Evolutionary conservation across 345 rosid genomes (phyloP).

Genomic region (Arabidopsis suecica): DNA sequence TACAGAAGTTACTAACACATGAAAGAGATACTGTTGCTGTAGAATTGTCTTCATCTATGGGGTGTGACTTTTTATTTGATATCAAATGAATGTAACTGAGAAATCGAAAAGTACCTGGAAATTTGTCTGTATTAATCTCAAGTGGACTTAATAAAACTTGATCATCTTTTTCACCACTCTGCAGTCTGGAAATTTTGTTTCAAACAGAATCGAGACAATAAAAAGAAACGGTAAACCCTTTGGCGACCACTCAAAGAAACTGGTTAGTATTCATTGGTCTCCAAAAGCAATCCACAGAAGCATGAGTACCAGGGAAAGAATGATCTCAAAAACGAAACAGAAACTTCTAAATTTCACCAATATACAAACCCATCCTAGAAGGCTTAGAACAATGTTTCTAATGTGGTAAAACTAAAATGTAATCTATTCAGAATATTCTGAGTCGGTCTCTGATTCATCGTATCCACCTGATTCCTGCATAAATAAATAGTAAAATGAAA

Average conservation of each 20-base stretch:
- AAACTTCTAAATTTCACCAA: constrained; percentile 21
- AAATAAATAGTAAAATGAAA: constrained; percentile 22
- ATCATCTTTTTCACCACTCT: constrained; percentile 18
- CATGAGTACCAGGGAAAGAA: constrained; percentile 18
- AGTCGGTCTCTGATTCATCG: constrained; percentile 65
- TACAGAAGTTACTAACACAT: constrained; percentile 29
- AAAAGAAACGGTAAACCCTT: constrained; percentile 4
- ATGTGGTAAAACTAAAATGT: constrained; percentile 28
- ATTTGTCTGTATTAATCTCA: constrained; percentile 13
- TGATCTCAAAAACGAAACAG: constrained; percentile 2
- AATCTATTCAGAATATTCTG: constrained; percentile 63
- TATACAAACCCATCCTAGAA: constrained; percentile 33
- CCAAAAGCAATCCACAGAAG: constrained; percentile 14
- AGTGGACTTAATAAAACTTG: constrained; percentile 12
- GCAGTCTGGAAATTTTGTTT: constrained; percentile 3
- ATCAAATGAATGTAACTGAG: constrained; percentile 28
- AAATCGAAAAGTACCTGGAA: constrained; percentile 29
- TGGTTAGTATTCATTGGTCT: constrained; percentile 28
- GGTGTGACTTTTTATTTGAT: constrained; percentile 15
- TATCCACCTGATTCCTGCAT: constrained; percentile 76
- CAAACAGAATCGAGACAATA: constrained; percentile 4
- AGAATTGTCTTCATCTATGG: constrained; percentile 12
- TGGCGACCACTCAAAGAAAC: constrained; percentile 20
- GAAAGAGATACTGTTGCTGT: constrained; percentile 20
- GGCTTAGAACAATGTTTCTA: constrained; percentile 34